Percentiles rank a stretch among this genome's conserved stretches.
phyloP scores from a whole-genome alignment of 495 filamentous ascomycete genomes.

The Penicillium goetzii region DNA sequence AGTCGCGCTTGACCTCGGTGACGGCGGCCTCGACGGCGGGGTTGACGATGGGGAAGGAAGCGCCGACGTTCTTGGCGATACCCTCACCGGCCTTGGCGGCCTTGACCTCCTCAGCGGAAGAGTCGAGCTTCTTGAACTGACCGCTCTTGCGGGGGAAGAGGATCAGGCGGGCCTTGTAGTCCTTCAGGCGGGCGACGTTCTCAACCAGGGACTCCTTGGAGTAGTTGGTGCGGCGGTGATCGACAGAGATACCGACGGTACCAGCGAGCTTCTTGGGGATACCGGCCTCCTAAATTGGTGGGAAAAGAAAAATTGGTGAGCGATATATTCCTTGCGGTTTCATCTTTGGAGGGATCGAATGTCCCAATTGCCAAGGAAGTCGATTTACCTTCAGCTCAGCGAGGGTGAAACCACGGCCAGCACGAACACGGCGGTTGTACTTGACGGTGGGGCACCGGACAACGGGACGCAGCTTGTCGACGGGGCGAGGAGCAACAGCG shows the following conservation, averaged over 20 bases:
- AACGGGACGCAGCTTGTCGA: conserved; percentile 94
- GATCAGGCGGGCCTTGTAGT: conserved; percentile 92
- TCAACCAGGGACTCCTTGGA: conserved; percentile 86
- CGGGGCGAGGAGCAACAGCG: conserved; percentile 89
- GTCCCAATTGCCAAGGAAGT: conserved; percentile 8
- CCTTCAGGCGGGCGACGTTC: conserved; percentile 96
- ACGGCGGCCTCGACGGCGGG: conserved; percentile 58
- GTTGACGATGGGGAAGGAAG: conserved; percentile 73
- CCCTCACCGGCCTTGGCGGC: conserved; percentile 64
- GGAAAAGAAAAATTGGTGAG: conserved; percentile 23
- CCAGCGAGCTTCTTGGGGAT: conserved; percentile 92
- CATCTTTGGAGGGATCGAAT: neutral
- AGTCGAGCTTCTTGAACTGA: conserved; percentile 88
- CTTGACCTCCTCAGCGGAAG: conserved; percentile 82
- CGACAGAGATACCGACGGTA: conserved; percentile 96
- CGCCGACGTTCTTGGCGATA: conserved; percentile 56
- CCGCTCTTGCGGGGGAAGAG: conserved; percentile 95
- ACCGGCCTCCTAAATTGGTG: conserved; percentile 73
- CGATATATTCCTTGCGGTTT: conserved; percentile 3
- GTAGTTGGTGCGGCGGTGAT: conserved; percentile 94
- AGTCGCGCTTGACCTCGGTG: conserved; percentile 79
- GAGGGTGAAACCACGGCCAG: conserved; percentile 95
- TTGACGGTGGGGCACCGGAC: conserved; percentile 94
- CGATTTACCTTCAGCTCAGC: conserved; percentile 90
- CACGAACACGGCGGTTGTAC: conserved; percentile 97